Evolutionary conservation across 1,284 basidiomycete genomes (phyloP).

Genomic region (Marasmius oreades): DNA sequence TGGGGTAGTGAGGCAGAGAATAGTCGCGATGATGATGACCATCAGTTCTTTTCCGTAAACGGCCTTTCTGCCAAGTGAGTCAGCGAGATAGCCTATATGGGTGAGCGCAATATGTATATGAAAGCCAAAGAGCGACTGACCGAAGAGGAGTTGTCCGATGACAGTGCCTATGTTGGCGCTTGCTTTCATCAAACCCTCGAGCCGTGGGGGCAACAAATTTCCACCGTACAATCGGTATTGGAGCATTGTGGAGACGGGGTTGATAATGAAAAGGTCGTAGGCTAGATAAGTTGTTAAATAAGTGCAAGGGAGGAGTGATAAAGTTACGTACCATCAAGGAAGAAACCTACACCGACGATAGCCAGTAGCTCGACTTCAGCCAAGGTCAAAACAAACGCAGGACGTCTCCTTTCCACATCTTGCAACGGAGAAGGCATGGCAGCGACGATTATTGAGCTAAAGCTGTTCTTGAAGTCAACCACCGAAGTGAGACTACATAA

Average conservation of each 20-base stretch:
- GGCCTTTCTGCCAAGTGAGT: conserved; percentile 63
- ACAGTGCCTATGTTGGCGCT: conserved; percentile 72
- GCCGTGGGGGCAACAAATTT: conserved; percentile 45
- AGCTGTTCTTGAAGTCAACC: no score
- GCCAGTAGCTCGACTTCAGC: conserved; percentile 48
- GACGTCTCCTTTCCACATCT: conserved; percentile 19
- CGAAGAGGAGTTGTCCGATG: conserved; percentile 73
- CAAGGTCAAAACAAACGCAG: conserved; percentile 39
- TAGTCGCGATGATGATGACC: conserved; percentile 72
- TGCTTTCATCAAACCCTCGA: conserved; percentile 67
- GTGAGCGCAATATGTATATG: neutral
- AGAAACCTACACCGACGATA: conserved; percentile 58
- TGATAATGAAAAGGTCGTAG: conserved; percentile 78
- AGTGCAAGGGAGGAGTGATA: neutral
- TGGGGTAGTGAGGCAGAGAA: conserved; percentile 41
- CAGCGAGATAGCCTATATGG: conserved; percentile 44
- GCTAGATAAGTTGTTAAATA: conserved; percentile 37
- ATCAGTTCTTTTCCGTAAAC: conserved; percentile 80
- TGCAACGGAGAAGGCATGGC: neutral
- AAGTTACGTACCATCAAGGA: conserved; percentile 20
- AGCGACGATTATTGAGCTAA: no score
- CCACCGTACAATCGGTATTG: conserved; percentile 69
- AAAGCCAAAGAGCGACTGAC: conserved; percentile 8
- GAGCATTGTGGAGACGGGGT: conserved; percentile 74
- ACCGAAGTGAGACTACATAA: no score